Evolutionary conservation across 2,329 filamentous ascomycete species (phyloP), one percentile per base, ranked within the genome.

Genomic region (Aureobasidium lini): DNA sequence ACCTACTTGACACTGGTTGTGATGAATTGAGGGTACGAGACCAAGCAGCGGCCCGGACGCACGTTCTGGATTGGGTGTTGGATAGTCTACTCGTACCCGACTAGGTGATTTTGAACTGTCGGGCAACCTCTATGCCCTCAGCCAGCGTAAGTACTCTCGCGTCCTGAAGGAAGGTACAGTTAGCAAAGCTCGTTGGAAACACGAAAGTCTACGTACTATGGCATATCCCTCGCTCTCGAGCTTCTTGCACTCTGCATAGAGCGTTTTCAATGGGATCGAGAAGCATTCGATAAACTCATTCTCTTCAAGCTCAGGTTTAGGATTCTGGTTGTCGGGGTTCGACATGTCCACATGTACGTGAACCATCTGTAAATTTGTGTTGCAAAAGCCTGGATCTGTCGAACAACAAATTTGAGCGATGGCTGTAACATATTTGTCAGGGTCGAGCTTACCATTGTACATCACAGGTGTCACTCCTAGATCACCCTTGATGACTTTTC

Each of bases 131-230:
- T 61, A 93, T 85, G 0, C 89, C 89, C 71, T 93, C 88, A 0
- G 89, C 89, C 47, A 93, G 73, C 5, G 87, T 89, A 1, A 86
- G 89, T 2, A 93, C 85, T 40, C 89, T 79, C 6, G 88, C 88
- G 72, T 94, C 89, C 23, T 23, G 23, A 23, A 23, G 23, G 23
- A 23, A 23, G 23, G 23, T 23, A 23, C 23, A 23, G 23, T 23
- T 23, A 23, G 23, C 23, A 23, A 23, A 23, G 23, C 23, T 23
- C 23, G 23, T 23, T 23, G 23, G 23, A 23, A 23, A 23, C 23
- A 23, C 3, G 23, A 23, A 23, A 2, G 23, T 23, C 23, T 23
- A 23, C 23, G 23, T 23, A 23, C 23, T 64, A 94, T 89, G 1
- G 87, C 89, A 71, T 83, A 91, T 0, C 89, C 89, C 63, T 90